A percentile compares a stretch with the other conserved stretches of the same genome.
phyloP scores from a whole-genome alignment of 1,284 basidiomycete genomes.

The Apiotrichum laibachii region DNA sequence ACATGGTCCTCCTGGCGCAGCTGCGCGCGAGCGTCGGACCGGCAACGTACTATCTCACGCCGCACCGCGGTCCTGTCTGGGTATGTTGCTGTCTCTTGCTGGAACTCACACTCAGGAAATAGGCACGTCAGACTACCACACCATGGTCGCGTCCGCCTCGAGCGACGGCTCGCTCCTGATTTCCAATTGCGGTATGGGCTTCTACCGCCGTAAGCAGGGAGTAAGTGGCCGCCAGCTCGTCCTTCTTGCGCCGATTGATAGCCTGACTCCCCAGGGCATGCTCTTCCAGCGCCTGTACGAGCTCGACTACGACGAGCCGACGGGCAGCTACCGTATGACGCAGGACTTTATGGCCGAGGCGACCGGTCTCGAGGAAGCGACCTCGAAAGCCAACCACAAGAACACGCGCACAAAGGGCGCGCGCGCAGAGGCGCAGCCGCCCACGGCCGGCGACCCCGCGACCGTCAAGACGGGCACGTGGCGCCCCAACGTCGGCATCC shows the following conservation, averaged over 20 bases:
- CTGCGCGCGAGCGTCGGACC: conserved; percentile 22
- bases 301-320: conserved; percentile 74
- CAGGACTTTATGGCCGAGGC: conserved; percentile 77
- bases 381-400: conserved; percentile 18
- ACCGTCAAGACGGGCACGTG: conserved; percentile 60
- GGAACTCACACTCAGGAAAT: conserved; percentile 58
- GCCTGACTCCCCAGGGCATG: conserved; percentile 59
- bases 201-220: conserved; percentile 26
- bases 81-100: conserved; percentile 53
- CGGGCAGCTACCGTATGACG: conserved; percentile 72
- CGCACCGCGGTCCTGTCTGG: conserved; percentile 67
- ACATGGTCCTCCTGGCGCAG: conserved; percentile 31
- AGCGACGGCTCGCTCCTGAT: conserved; percentile 70
- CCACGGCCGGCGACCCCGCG: conserved; percentile 12
- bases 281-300: conserved; percentile 76
- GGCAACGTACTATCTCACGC: conserved; percentile 19
- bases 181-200: conserved; percentile 24
- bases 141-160: conserved; percentile 73
- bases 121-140: conserved; percentile 75
- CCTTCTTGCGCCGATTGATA: not conserved
- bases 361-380: conserved; percentile 18
- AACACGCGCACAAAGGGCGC: conserved; percentile 15
- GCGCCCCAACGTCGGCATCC: conserved; percentile 69
- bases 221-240: conserved; percentile 18
- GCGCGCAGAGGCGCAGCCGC: conserved; percentile 15